phyloP scores from a whole-genome alignment of 1,284 basidiomycete species.

The Boletus mariae region DNA sequence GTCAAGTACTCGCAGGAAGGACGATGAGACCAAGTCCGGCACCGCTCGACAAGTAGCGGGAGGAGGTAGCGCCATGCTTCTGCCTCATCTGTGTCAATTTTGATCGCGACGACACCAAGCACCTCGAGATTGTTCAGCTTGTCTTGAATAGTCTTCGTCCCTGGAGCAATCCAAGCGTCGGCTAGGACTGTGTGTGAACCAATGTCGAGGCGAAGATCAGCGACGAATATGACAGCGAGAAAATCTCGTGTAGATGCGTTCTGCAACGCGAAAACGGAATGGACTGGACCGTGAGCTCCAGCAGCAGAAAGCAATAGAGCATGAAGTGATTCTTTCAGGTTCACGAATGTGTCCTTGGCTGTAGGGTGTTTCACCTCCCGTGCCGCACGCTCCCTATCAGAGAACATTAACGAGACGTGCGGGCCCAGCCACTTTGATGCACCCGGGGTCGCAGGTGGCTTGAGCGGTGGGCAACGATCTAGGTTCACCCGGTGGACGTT shows the following conservation, averaged over 20 bases:
- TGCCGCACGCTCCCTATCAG: constrained; percentile 24
- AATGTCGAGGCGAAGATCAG: constrained; percentile 43
- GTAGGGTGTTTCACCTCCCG: constrained; percentile 1
- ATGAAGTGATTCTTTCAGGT: constrained; percentile 35
- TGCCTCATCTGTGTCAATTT: constrained; percentile 29
- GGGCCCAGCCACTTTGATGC: constrained; percentile 30
- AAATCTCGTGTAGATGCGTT: constrained; percentile 23
- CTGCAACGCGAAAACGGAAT: constrained; percentile 31
- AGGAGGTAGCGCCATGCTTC: constrained; percentile 46
- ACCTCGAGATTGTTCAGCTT: constrained; percentile 5
- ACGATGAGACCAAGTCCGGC: constrained; percentile 48
- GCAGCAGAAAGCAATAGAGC: constrained; percentile 28
- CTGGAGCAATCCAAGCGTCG: constrained; percentile 43
- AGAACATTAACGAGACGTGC: constrained; percentile 33
- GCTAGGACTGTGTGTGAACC: constrained; percentile 42
- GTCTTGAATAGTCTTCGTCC: constrained; percentile 14
- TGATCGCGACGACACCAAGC: constrained; percentile 12
- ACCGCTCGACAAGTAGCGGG: constrained; percentile 47
- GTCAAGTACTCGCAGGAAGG: constrained; percentile 43
- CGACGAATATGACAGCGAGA: constrained; percentile 40
- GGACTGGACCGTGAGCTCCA: constrained; percentile 16
- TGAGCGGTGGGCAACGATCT: constrained; percentile 34
- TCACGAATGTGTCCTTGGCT: constrained; percentile 24
- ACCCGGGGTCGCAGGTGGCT: constrained; percentile 5
- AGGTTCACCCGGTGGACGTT: constrained; percentile 43